These are phyloP conservation scores for Urochloa ruziziensis DNA, from an alignment of 176 grass and related monocot genomes.

Conservation along the genomic window DNA sequence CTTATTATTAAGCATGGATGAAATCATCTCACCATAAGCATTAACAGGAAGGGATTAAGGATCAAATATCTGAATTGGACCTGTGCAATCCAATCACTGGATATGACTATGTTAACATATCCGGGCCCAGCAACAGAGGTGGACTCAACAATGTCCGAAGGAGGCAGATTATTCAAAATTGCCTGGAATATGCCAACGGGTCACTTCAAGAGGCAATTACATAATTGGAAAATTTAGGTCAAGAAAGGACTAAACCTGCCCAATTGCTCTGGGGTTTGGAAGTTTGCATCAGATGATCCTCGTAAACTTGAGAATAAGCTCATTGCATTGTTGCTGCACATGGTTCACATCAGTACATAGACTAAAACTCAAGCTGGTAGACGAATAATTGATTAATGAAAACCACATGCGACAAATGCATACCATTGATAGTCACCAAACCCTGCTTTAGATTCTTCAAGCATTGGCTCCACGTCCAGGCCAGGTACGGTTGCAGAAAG, in stretches of 20 bases:
- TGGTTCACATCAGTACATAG: neutral
- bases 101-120: conserved; percentile 68
- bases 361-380: neutral
- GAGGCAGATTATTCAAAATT: conserved; percentile 51
- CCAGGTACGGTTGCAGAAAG: conserved; percentile 43
- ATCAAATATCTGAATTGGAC: conserved; percentile 30
- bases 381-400: neutral
- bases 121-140: conserved; percentile 57
- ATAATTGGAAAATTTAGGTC: neutral
- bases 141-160: conserved; percentile 59
- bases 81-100: conserved; percentile 56
- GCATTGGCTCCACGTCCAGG: conserved; percentile 53
- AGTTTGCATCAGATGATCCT: conserved; percentile 30
- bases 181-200: conserved; percentile 32
- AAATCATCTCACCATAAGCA: neutral
- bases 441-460: conserved; percentile 40
- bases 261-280: conserved; percentile 48
- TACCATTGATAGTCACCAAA: conserved; percentile 79
- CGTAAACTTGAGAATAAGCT: conserved; percentile 48
- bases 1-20: neutral
- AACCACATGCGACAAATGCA: neutral
- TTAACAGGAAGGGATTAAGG: neutral
- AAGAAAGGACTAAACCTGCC: conserved; percentile 34
- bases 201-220: neutral
- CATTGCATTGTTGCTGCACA: conserved; percentile 68